Conservation (phyloP, 2,329 filamentous ascomycete species). For the Cladosporium halotolerans region DNA sequence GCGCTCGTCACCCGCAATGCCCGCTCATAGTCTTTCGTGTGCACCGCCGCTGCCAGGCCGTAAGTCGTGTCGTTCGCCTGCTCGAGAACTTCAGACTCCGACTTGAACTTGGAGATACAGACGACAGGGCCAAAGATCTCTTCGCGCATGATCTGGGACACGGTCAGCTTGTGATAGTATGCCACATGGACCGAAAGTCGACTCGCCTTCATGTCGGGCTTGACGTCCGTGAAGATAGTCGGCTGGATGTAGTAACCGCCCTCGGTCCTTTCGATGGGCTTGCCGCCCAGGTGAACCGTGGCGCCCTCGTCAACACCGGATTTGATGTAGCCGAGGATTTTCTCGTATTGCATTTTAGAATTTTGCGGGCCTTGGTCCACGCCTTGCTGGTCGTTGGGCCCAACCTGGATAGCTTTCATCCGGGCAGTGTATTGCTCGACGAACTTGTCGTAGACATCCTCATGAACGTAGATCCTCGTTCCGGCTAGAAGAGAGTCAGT, state of each 20-base stretch:
- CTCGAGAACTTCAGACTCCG: slow-evolving; percentile 62
- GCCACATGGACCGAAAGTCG: not conserved
- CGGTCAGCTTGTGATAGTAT: slow-evolving; percentile 14
- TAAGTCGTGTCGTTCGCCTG: slow-evolving; percentile 49
- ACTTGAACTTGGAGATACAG: slow-evolving; percentile 65
- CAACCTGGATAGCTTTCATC: not conserved
- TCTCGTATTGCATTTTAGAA: slow-evolving; percentile 77
- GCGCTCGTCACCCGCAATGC: slow-evolving; percentile 32
- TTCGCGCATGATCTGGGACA: slow-evolving; percentile 58
- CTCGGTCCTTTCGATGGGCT: slow-evolving; percentile 63
- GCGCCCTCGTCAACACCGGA: slow-evolving; percentile 33
- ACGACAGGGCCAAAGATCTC: slow-evolving; percentile 81
- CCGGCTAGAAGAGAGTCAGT: slow-evolving; percentile 32
- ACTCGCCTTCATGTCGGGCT: slow-evolving; percentile 57
- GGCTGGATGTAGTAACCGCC: slow-evolving; percentile 85
- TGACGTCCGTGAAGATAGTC: slow-evolving; percentile 70
- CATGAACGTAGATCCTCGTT: slow-evolving; percentile 49
- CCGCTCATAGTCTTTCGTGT: slow-evolving; percentile 29
- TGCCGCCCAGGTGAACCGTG: slow-evolving; percentile 9
- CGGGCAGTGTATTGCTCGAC: not conserved
- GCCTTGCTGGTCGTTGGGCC: not conserved
- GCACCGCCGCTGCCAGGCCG: slow-evolving; percentile 28
- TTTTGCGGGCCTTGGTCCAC: slow-evolving; percentile 77
- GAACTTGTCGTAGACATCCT: slow-evolving; percentile 36
- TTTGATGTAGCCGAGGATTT: slow-evolving; percentile 62